Base-by-base conservation (phyloP, 1,284 basidiomycete genomes). In the Moniliella sp. region DNA sequence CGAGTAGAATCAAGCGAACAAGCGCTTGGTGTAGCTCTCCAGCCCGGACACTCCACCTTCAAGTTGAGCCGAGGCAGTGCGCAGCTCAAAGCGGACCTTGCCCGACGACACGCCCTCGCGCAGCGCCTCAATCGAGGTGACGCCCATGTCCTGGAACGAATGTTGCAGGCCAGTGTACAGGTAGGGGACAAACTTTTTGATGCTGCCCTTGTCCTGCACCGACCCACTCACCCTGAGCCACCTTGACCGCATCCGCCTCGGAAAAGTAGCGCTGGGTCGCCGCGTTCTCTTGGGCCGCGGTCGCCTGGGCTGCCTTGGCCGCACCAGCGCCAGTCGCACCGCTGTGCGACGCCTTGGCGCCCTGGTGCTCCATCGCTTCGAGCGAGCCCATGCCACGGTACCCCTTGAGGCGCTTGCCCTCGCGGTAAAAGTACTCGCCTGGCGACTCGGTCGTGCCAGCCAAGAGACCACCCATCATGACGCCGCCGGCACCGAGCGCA, bases 341-440 rank as follows among this genome's bases (percentile, higher is more conserved):
- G 45, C n/a, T n/a, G n/a, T n/a, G 52, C 11, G 39, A 50, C 30
- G 33, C 39, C 48, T 39, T 44, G 48, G 42, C 45, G 43, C 30
- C 30, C 28, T 48, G 46, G 47, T 56, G 56, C 42, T 55, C 54
- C 56, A 59, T 59, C 15, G 56, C 53, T 34, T 54, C 53, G 35
- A 59, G 50, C 49, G 77, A 81, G 25, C 88, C 88, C 88, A 97
- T 97, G 8, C 91, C 88, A 40, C 91, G 77, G 67, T 97, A 99
- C 25, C 86, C 74, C 69, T 99, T 99, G 60, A 97, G 80, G 28
- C 91, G 76, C 69, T 93, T 88, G 48, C 88, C 88, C 51, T 94
- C 86, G 61, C 93, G 83, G 64, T 88, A 93, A 63, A 88, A 94
- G 69, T 93, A 99, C 65, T 94, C 86, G 48, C 91, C 91, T 0